Percentiles rank a stretch among this genome's conserved stretches.
Conservation (phyloP, 2,329 filamentous ascomycete genomes). For the Raffaelea ambrosiae region DNA sequence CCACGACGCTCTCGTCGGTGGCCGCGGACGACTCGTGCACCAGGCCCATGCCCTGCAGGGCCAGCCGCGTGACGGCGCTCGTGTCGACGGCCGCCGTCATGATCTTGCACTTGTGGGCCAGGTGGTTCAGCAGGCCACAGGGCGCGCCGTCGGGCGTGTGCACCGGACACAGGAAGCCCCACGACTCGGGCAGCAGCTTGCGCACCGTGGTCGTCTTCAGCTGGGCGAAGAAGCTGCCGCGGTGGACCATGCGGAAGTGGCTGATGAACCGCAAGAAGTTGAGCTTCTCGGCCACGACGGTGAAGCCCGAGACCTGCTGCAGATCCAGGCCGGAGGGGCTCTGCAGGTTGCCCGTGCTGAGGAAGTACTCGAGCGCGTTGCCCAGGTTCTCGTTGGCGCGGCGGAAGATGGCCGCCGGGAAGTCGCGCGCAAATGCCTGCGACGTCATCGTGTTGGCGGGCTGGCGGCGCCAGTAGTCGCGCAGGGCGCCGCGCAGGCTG, state of each 20-base stretch:
- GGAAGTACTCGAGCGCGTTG: slow-evolving; percentile 82
- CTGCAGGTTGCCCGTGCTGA: slow-evolving; percentile 89
- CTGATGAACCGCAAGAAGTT: slow-evolving; percentile 98
- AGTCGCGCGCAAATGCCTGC: slow-evolving; percentile 69
- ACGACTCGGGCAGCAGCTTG: slow-evolving; percentile 91
- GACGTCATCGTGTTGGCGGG: slow-evolving; percentile 67
- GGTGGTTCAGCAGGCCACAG: slow-evolving; percentile 88
- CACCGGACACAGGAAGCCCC: slow-evolving; percentile 95
- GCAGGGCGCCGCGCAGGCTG: slow-evolving; percentile 40
- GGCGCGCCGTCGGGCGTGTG: slow-evolving; percentile 95
- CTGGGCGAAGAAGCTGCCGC: slow-evolving; percentile 97
- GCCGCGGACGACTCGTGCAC: slow-evolving; percentile 67
- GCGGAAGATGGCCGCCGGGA: slow-evolving; percentile 66
- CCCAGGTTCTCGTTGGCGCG: slow-evolving; percentile 85
- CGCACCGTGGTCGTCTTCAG: slow-evolving; percentile 94
- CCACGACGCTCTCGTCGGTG: slow-evolving; percentile 73
- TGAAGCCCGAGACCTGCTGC: slow-evolving; percentile 91
- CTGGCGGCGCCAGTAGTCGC: slow-evolving; percentile 48
- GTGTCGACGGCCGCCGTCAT: slow-evolving; percentile 68
- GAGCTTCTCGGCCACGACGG: slow-evolving; percentile 95
- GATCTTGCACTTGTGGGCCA: slow-evolving; percentile 90
- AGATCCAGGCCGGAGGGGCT: slow-evolving; percentile 88
- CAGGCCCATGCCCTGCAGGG: slow-evolving; percentile 74
- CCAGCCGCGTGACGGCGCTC: slow-evolving; percentile 63
- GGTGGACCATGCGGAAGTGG: slow-evolving; percentile 97